These are phyloP conservation scores for Phanerochaete carnosa DNA, from an alignment of 768 basidiomycete species.

Conservation along the genomic window DNA sequence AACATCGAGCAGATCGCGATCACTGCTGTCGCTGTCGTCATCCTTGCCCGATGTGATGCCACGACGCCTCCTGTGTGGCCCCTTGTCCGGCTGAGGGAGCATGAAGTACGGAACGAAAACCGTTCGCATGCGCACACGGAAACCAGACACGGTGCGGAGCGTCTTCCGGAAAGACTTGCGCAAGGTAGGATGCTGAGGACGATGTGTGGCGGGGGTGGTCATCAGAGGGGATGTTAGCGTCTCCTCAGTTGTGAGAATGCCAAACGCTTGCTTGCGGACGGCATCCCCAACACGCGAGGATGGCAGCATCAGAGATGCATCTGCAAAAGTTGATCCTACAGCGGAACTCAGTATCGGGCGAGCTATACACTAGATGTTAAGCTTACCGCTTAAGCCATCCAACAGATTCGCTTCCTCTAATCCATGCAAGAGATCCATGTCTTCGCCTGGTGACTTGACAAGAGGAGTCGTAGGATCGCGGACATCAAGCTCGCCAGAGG, in stretches of 20 bases:
- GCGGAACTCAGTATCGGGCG: neutral
- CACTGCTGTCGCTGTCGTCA: conserved; percentile 28
- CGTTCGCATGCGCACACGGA: conserved; percentile 91
- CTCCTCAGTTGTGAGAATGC: conserved; percentile 38
- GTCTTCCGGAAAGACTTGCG: conserved; percentile 86
- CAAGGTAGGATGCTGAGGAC: conserved; percentile 50
- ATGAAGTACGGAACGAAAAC: conserved; percentile 87
- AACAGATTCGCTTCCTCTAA: conserved; percentile 69
- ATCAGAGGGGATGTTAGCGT: conserved; percentile 25
- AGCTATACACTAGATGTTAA: neutral
- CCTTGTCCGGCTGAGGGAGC: conserved; percentile 40
- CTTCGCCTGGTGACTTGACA: conserved; percentile 19
- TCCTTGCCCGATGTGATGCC: conserved; percentile 26
- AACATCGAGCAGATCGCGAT: conserved; percentile 34
- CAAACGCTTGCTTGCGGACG: conserved; percentile 59
- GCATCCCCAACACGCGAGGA: conserved; percentile 67
- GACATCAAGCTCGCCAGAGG: conserved; percentile 25
- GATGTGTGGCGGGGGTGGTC: conserved; percentile 4
- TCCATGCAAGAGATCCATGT: conserved; percentile 37
- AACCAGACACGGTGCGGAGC: conserved; percentile 74
- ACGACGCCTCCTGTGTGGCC: conserved; percentile 16
- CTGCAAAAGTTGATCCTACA: conserved; percentile 45
- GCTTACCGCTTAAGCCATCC: conserved; percentile 61
- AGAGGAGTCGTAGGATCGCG: conserved; percentile 26
- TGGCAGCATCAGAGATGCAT: conserved; percentile 49